phyloP scores from a whole-genome alignment of 2,329 filamentous ascomycete species.

The Neopestalotiopsis clavispora region DNA sequence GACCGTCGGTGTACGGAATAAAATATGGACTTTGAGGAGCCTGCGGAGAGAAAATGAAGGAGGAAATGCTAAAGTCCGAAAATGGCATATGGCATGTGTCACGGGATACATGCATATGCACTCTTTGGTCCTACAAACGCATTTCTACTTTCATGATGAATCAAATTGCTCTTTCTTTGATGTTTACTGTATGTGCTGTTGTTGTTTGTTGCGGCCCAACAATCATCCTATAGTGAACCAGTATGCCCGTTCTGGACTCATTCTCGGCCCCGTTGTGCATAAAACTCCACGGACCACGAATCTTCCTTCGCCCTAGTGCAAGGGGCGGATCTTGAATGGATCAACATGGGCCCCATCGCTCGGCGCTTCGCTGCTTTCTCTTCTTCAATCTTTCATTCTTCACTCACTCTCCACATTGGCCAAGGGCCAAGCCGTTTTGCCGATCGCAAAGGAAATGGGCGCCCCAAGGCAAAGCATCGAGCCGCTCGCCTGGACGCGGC shows the following conservation, averaged over 20 bases:
- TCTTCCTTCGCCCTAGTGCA: no score
- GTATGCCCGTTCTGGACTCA: neutral
- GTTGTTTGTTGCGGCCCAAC: no score
- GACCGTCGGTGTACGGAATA: neutral
- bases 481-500: neutral
- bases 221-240: no score
- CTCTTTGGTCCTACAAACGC: neutral
- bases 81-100: neutral
- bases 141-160: no score
- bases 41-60: neutral
- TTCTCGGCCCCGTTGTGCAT: neutral
- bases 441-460: neutral
- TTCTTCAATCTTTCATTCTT: neutral
- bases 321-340: neutral
- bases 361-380: neutral
- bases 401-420: neutral
- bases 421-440: neutral
- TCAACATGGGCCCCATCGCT: neutral
- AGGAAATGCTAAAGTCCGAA: neutral
- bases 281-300: neutral
- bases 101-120: neutral
- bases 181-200: no score
- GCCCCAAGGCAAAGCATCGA: conserved; percentile 3
- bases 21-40: neutral
- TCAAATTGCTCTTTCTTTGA: no score